A percentile compares a stretch with the other conserved stretches of the same genome.
Evolutionary conservation across 768 basidiomycete species (phyloP).

Genomic region (Termitomyces sp.): DNA sequence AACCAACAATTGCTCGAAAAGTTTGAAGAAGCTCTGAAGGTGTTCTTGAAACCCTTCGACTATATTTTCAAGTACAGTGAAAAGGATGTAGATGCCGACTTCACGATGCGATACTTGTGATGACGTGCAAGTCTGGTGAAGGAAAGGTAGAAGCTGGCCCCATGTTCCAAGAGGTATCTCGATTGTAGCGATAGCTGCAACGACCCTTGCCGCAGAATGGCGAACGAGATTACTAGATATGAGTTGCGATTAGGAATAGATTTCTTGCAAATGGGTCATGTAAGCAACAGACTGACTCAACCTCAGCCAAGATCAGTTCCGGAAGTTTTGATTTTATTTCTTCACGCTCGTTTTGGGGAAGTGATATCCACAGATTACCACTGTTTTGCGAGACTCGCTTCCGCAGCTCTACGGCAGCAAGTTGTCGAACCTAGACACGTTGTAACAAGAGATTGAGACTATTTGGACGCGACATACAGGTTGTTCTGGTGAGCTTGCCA

Average conservation of each 20-base stretch:
- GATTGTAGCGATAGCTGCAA: constrained; percentile 87
- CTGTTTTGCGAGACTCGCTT: constrained; percentile 84
- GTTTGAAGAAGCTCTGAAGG: constrained; percentile 67
- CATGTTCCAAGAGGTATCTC: constrained; percentile 79
- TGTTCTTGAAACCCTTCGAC: constrained; percentile 85
- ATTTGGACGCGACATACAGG: constrained; percentile 49
- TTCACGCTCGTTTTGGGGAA: constrained; percentile 62
- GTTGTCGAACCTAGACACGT: constrained; percentile 77
- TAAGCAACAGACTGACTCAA: constrained; percentile 48
- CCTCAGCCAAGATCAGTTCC: constrained; percentile 69
- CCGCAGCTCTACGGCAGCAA: constrained; percentile 93
- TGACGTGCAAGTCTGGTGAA: constrained; percentile 73
- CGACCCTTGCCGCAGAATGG: constrained; percentile 87
- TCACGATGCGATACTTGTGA: constrained; percentile 74
- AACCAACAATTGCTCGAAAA: constrained; percentile 65
- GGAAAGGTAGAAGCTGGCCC: constrained; percentile 85
- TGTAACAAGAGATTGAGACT: constrained; percentile 2
- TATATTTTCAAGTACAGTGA: constrained; percentile 87
- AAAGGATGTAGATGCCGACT: constrained; percentile 86
- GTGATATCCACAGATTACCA: constrained; percentile 75
- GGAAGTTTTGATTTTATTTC: constrained; percentile 85
- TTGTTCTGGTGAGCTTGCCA: constrained; percentile 79
- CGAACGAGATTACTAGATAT: constrained; percentile 75
- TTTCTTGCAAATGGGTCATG: constrained; percentile 6
- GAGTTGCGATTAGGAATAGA: constrained; percentile 13